phyloP scores from a whole-genome alignment of 177 flowering plant species.

The Vitis hybrid region DNA sequence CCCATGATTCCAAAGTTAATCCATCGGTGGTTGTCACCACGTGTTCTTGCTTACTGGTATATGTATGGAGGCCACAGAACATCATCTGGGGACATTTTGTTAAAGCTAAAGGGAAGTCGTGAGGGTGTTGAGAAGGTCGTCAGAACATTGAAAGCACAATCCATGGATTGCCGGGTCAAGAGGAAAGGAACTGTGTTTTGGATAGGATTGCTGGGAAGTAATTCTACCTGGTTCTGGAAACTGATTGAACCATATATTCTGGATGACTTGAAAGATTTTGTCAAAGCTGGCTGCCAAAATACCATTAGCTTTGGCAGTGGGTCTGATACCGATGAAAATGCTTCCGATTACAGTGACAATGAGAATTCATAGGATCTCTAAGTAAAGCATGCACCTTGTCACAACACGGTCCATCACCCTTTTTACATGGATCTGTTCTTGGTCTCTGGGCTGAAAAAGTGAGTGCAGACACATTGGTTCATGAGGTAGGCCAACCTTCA shows the following conservation, averaged over 20 bases:
- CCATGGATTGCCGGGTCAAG: slow-evolving; percentile 75
- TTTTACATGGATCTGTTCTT: background rate
- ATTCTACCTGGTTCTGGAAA: slow-evolving; percentile 73
- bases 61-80: slow-evolving; percentile 88
- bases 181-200: slow-evolving; percentile 72
- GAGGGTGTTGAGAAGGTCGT: slow-evolving; percentile 65
- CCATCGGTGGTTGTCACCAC: slow-evolving; percentile 91
- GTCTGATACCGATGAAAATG: slow-evolving; percentile 42
- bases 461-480: background rate
- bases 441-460: background rate
- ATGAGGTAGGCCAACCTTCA: background rate
- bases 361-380: slow-evolving; percentile 1
- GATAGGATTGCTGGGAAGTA: slow-evolving; percentile 77
- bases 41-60: slow-evolving; percentile 91
- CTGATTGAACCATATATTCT: slow-evolving; percentile 69
- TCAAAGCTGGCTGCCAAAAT: slow-evolving; percentile 28
- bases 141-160: slow-evolving; percentile 55
- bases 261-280: slow-evolving; percentile 49
- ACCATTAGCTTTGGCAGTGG: slow-evolving; percentile 33
- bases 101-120: slow-evolving; percentile 61
- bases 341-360: slow-evolving; percentile 25
- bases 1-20: slow-evolving; percentile 71
- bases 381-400: too few relatives aligned
- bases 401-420: background rate
- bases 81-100: slow-evolving; percentile 70